Evolutionary conservation across 1,284 basidiomycete genomes (phyloP).

Genomic region (Athelia sp.): DNA sequence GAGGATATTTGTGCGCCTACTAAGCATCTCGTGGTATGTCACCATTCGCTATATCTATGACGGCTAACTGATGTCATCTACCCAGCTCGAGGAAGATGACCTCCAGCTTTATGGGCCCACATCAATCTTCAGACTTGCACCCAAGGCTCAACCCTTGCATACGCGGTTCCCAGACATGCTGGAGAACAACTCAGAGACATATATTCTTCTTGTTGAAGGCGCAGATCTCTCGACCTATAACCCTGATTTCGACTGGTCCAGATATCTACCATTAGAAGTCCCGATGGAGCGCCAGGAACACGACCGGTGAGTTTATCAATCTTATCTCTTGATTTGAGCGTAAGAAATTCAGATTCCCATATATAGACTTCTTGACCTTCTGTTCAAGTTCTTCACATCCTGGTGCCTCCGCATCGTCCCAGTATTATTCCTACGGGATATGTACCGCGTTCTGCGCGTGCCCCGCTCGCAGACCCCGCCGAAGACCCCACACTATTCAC

Average conservation of each 20-base stretch:
- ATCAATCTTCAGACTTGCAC: slow-evolving; percentile 29
- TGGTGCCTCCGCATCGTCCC: slow-evolving; percentile 46
- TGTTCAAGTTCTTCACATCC: slow-evolving; percentile 57
- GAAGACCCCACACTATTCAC: slow-evolving; percentile 59
- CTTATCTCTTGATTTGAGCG: neutral
- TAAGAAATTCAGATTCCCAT: slow-evolving; percentile 1
- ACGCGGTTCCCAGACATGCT: slow-evolving; percentile 14
- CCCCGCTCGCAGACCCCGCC: slow-evolving; percentile 39
- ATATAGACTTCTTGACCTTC: slow-evolving; percentile 43
- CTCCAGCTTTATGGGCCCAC: slow-evolving; percentile 31
- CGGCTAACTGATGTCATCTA: neutral
- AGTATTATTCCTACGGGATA: slow-evolving; percentile 54
- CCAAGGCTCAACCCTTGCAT: slow-evolving; percentile 14
- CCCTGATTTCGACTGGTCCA: slow-evolving; percentile 51
- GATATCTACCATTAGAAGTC: slow-evolving; percentile 43
- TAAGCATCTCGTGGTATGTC: slow-evolving; percentile 25
- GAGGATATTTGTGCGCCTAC: slow-evolving; percentile 27
- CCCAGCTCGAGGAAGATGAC: slow-evolving; percentile 25
- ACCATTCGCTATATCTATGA: neutral
- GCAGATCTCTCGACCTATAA: slow-evolving; percentile 26
- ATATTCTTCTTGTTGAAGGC: slow-evolving; percentile 20
- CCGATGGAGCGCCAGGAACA: slow-evolving; percentile 47
- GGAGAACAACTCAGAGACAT: slow-evolving; percentile 22
- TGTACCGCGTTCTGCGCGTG: slow-evolving; percentile 44
- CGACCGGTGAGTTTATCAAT: slow-evolving; percentile 27